Conservation (phyloP, 768 basidiomycete species). For the Fistulinella prunicolor region DNA sequence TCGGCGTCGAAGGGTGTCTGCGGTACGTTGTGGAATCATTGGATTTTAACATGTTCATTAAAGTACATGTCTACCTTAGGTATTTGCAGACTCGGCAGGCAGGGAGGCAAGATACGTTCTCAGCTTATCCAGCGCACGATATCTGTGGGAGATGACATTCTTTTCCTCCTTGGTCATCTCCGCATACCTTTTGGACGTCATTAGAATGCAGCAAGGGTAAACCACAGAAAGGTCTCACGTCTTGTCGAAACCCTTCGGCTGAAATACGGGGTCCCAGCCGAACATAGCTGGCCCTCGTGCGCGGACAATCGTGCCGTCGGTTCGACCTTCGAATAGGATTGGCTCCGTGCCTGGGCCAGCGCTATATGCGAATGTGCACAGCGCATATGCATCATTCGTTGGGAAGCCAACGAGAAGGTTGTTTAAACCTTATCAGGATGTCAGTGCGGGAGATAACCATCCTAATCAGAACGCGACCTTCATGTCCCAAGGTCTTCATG, state of each 20-base stretch:
- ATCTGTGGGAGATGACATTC: conserved; percentile 65
- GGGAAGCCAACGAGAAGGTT: conserved; percentile 74
- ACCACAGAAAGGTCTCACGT: conserved; percentile 52
- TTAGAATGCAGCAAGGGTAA: background rate
- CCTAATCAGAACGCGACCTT: conserved; percentile 44
- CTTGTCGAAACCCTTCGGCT: conserved; percentile 68
- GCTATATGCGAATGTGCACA: conserved; percentile 96
- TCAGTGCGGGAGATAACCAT: background rate
- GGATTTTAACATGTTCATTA: no score
- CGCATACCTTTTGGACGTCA: conserved; percentile 45
- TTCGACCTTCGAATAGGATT: conserved; percentile 81
- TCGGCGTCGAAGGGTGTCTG: no score
- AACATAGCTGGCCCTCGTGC: conserved; percentile 76
- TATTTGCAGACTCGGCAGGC: no score
- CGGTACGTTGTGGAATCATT: no score
- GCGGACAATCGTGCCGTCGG: conserved; percentile 86
- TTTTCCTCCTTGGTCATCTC: conserved; percentile 66
- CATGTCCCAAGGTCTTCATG: conserved; percentile 76
- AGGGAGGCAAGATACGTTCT: conserved; percentile 37
- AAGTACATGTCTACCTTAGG: no score
- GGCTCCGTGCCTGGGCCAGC: conserved; percentile 79
- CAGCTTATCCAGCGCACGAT: conserved; percentile 59
- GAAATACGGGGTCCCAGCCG: conserved; percentile 90
- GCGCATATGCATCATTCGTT: conserved; percentile 77
- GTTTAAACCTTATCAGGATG: conserved; percentile 62